Base-by-base conservation (phyloP, 2,329 filamentous ascomycete genomes). In the Bipolaris victoriae region DNA sequence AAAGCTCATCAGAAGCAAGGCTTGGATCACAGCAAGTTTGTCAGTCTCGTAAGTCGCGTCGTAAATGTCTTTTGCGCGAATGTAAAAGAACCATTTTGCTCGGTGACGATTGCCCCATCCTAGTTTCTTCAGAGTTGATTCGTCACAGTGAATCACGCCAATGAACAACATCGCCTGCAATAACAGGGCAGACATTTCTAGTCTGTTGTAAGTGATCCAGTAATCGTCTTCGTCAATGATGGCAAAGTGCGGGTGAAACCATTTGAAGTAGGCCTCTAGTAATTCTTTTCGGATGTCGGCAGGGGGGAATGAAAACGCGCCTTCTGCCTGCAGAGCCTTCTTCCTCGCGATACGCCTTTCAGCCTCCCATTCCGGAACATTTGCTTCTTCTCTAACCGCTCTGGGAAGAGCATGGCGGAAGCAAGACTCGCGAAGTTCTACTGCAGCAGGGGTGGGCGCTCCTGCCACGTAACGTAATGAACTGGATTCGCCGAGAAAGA, bases 171-270 rank as follows among this genome's bases (percentile, higher is more conserved):
- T 82, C 0, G 81, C 79, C 61, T 85, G 82, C 1, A 85, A 64
- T 1, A 85, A 67, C 3, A 85, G 72, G 1, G 78, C 80, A 3
- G 83, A 84, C 2, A 84, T 73, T 1, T 71, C 77, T 9, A 77
- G 76, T 9, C 75, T 71, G 7, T 69, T 69, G 37, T 82, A 78
- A 1, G 72, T 70, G 2, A 71, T 67, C 52, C 78, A 75, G 7
- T 84, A 71, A 0, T 79, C 77, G 1, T 72, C 71, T 3, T 81
- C 78, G 60, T 85, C 82, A 0, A 86, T 62, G 11, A 86, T 77
- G 0, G 84, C 82, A 46, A 85, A 86, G 52, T 81, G 82, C 0
- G 84, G 82, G 60, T 86, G 84, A 50, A 85, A 85, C 79, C 82
- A 84, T 20, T 76, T 73, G 52, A 86, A 86, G 69, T 85, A 86